phyloP scores from a whole-genome alignment of 345 rosid genomes.

The Zanthoxylum bungeanum region DNA sequence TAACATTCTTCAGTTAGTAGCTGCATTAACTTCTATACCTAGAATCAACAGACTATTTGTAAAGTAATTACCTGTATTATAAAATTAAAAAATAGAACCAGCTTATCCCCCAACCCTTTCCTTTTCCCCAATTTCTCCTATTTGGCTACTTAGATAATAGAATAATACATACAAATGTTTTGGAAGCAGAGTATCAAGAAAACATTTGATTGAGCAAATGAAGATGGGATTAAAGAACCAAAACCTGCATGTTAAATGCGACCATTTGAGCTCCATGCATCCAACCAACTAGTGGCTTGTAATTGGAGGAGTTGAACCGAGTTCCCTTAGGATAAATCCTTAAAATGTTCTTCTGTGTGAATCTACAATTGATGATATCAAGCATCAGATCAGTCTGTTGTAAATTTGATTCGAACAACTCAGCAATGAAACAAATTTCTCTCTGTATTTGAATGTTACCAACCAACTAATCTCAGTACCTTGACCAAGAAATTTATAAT shows the following conservation, averaged over 20 bases:
- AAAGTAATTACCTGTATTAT: neutral
- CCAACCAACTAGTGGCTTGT: neutral
- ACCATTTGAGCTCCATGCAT: neutral
- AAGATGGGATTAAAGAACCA: neutral
- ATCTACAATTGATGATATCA: conserved; percentile 14
- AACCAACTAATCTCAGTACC: neutral
- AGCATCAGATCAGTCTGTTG: neutral
- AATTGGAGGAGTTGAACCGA: neutral
- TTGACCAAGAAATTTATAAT: neutral
- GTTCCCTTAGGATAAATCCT: neutral
- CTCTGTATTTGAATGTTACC: too few relatives aligned
- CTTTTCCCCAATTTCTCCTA: neutral
- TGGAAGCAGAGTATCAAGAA: neutral
- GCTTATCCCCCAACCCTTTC: neutral
- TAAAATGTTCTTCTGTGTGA: neutral
- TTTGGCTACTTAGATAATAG: too few relatives aligned
- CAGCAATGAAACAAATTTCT: neutral
- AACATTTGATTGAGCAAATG: neutral
- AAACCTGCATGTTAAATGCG: conserved; percentile 36
- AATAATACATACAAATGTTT: neutral
- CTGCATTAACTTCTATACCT: neutral
- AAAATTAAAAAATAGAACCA: neutral
- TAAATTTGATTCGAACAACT: neutral
- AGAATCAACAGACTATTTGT: neutral
- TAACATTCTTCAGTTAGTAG: neutral